Evolutionary conservation across 176 grass and related monocot genomes (phyloP), one percentile per base, ranked within the genome.

Genomic region (Raddia distichophylla): DNA sequence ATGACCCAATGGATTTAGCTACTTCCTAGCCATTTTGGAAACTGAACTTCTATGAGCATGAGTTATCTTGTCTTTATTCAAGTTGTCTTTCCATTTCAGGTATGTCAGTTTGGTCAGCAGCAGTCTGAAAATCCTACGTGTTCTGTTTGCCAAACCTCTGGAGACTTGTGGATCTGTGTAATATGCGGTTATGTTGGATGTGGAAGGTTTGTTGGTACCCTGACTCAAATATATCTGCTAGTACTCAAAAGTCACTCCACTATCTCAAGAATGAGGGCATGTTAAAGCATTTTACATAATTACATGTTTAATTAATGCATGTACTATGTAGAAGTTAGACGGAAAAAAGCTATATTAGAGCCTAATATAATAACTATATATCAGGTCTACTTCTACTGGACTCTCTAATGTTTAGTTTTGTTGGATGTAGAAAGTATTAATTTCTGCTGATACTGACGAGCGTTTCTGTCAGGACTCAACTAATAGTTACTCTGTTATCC

Each of bases 111-210:
- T 78, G 95, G 88, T 91, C 93, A 93, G 82, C 91, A 91, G 77
- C 84, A 86, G 45, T 87, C 90, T 59, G 84, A 92, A 71, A 90
- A 98, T 82, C 89, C 88, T 49, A 95, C 92, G 74, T 98, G 95
- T 83, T 95, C 95, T 78, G 91, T 98, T 79, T 98, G 95, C 67
- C 84, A 85, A 69, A 94, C 90, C 37, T 85, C 89, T 46, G 88
- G 89, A 93, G 91, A 98, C 80, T 92, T 98, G 6, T 98, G 95
- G 95, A 98, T 95, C 68, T 98, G 96, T 84, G 79, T 98, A 43
- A 95, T 98, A 56, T 98, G 96, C 64, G 96, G 96, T 86, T 98
- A 95, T 90, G 90, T 95, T 89, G 96, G 96, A 71, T 98, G 96
- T 5, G 96, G 96, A 93, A 93, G 96, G 27, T 27, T 27, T 65